phyloP scores from a whole-genome alignment of 1,284 basidiomycete species.

The Ceratobasidium sp. region DNA sequence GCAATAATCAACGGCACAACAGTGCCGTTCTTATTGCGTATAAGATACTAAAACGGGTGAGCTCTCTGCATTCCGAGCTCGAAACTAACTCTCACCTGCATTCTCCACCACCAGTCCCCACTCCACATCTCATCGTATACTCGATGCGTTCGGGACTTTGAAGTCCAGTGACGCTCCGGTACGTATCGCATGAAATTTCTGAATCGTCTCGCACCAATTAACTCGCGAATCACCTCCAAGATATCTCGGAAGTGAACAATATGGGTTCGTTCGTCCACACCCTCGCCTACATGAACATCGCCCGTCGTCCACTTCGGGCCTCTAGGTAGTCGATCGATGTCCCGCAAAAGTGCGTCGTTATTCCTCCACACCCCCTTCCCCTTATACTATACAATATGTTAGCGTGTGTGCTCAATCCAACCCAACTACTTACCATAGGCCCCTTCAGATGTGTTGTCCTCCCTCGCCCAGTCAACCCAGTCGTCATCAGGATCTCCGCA shows the following conservation, averaged over 20 bases:
- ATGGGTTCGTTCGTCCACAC: not conserved
- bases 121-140: constrained; percentile 19
- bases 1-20: constrained; percentile 20
- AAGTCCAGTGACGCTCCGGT: constrained; percentile 23
- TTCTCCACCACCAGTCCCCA: constrained; percentile 32
- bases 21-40: not conserved
- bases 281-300: not conserved
- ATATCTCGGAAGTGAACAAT: not conserved
- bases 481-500: constrained; percentile 33
- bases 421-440: not conserved
- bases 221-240: not conserved
- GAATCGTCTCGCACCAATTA: not conserved
- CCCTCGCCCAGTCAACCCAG: not conserved
- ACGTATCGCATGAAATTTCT: constrained; percentile 6
- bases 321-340: not conserved
- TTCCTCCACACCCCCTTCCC: not conserved
- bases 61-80: not conserved
- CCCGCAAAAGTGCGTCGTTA: not conserved
- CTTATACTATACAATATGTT: not conserved
- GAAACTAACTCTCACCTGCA: not conserved
- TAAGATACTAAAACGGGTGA: not conserved
- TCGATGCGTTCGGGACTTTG: not conserved
- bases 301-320: not conserved
- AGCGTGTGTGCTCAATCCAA: not conserved
- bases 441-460: constrained; percentile 11